Conservation (phyloP, 495 filamentous ascomycete species). For the Penicillium macrosclerotiorum region DNA sequence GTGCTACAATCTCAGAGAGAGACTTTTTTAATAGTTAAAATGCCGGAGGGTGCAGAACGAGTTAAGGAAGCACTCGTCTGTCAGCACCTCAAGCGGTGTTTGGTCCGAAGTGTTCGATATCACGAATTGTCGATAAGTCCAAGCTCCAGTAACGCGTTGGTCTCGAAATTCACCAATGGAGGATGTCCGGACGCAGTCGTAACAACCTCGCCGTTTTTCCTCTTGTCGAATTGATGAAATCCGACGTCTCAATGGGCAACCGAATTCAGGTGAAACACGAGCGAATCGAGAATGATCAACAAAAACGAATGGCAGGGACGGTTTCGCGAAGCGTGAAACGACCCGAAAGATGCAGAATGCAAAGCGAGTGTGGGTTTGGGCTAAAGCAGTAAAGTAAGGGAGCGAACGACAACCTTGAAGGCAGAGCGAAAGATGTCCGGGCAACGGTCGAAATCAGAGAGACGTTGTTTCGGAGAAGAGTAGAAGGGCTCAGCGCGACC, state of each 20-base stretch:
- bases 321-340: conserved; percentile 27
- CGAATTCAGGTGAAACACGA: conserved; percentile 23
- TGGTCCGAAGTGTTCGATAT: not conserved
- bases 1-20: conserved; percentile 1
- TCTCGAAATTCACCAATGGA: conserved; percentile 8
- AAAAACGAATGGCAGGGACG: conserved; percentile 42
- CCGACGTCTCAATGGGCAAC: conserved; percentile 29
- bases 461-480: conserved; percentile 8
- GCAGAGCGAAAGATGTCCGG: conserved; percentile 12
- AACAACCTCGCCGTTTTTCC: conserved; percentile 10
- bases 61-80: conserved; percentile 20
- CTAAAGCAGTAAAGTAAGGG: conserved; percentile 41
- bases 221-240: conserved; percentile 2
- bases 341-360: conserved; percentile 16
- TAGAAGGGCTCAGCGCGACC: conserved; percentile 28
- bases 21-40: not conserved
- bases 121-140: not conserved
- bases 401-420: conserved; percentile 36
- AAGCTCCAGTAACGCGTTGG: not conserved
- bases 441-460: conserved; percentile 23
- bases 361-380: conserved; percentile 31
- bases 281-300: conserved; percentile 13
- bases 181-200: conserved; percentile 20
- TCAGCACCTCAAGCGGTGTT: conserved; percentile 16
- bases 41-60: conserved; percentile 23